Evolutionary conservation across 306 rosid species (phyloP).

Genomic region (Canavalia ensiformis): DNA sequence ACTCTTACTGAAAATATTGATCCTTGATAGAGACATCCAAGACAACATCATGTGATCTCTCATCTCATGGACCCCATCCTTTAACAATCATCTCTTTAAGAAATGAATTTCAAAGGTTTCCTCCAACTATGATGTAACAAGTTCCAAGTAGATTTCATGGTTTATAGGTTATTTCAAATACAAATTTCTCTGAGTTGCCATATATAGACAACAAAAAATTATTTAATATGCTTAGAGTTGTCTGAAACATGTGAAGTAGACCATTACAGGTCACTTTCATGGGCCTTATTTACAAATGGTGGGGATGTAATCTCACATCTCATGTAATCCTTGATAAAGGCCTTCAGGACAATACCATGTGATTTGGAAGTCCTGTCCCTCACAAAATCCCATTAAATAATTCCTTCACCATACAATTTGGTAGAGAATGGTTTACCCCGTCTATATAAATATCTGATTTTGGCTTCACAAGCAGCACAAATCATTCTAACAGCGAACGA

Average conservation of each 20-base stretch:
- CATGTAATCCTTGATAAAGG: background rate
- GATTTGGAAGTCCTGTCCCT: constrained; percentile 30
- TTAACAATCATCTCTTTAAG: constrained; percentile 13
- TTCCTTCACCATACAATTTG: constrained; percentile 5
- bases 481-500: background rate
- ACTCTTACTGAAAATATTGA: background rate
- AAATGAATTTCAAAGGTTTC: background rate
- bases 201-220: background rate
- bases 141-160: background rate
- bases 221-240: constrained; percentile 21
- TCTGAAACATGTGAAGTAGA: background rate
- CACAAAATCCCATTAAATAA: background rate
- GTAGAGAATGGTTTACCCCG: background rate
- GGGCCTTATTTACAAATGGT: background rate
- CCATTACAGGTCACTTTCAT: background rate
- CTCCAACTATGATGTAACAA: background rate
- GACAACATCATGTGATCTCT: constrained; percentile 49
- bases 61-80: constrained; percentile 22
- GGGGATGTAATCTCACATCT: background rate
- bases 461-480: constrained; percentile 34
- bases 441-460: constrained; percentile 18
- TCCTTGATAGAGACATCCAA: constrained; percentile 7
- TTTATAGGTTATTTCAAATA: background rate
- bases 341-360: constrained; percentile 31
- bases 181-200: background rate